Evolutionary conservation across 352 stramenopile genomes (phyloP).

Genomic region (Globisporangium cystogenes): DNA sequence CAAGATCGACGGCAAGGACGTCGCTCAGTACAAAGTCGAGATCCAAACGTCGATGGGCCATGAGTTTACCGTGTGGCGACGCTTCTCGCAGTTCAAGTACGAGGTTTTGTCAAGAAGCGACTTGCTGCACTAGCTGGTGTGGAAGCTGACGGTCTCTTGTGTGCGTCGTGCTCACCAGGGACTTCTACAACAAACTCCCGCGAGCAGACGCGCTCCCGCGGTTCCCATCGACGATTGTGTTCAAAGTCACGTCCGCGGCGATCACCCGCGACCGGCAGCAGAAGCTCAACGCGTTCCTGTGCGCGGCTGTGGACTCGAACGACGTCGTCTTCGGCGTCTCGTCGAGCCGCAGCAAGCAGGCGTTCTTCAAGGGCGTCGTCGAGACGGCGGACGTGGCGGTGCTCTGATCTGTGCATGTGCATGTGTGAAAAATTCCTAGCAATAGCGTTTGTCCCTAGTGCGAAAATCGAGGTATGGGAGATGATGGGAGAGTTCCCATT

Average conservation of each 20-base stretch:
- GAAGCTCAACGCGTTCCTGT: background rate
- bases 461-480: background rate
- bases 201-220: background rate
- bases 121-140: background rate
- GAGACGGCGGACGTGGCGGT: background rate
- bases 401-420: background rate
- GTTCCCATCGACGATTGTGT: background rate
- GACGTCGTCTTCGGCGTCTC: background rate
- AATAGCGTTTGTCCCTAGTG: background rate
- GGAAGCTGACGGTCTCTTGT: background rate
- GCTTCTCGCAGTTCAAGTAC: background rate
- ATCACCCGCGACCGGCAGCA: background rate
- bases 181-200: background rate
- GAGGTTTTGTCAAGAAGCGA: background rate
- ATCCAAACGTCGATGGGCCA: background rate
- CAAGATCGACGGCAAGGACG: background rate
- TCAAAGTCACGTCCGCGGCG: background rate
- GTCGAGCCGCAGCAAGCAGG: background rate
- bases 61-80: background rate
- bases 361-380: background rate
- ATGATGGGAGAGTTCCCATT: background rate
- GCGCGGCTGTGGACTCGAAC: background rate
- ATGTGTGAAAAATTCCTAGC: too few relatives aligned
- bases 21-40: background rate
- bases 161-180: background rate